These are phyloP conservation scores for Phytophthora sansomeana DNA, from an alignment of 352 stramenopile genomes.

Conservation along the genomic window DNA sequence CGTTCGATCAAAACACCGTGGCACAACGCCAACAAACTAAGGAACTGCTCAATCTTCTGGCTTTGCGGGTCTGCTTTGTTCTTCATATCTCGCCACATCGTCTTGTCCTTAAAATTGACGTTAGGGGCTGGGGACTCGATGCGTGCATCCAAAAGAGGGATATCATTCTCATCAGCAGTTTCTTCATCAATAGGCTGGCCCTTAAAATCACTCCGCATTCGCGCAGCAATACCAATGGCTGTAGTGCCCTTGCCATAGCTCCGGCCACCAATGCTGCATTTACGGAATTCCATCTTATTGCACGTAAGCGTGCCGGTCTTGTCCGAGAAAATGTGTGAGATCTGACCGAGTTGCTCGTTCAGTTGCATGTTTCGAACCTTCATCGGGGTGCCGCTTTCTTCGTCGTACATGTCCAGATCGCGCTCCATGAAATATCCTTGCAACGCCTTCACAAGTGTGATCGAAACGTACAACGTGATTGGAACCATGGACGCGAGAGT, in stretches of 20 bases:
- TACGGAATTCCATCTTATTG: conserved; percentile 93
- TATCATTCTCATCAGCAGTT: conserved; percentile 44
- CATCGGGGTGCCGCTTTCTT: conserved; percentile 71
- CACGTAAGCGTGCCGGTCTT: conserved; percentile 90
- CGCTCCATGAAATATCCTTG: conserved; percentile 90
- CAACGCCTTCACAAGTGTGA: conserved; percentile 90
- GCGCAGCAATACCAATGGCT: conserved; percentile 76
- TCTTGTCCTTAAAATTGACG: conserved; percentile 85
- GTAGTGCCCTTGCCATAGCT: conserved; percentile 89
- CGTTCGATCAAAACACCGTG: conserved; percentile 98
- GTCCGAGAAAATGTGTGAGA: conserved; percentile 98
- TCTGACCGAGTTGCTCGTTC: conserved; percentile 89
- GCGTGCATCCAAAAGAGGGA: conserved; percentile 38
- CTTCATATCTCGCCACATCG: conserved; percentile 66
- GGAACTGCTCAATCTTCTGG: conserved; percentile 83
- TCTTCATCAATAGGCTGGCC: conserved; percentile 54
- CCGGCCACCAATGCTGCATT: conserved; percentile 82
- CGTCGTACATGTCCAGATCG: conserved; percentile 90
- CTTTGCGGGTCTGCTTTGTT: conserved; percentile 45
- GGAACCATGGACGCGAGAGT: conserved; percentile 87
- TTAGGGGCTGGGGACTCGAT: conserved; percentile 51
- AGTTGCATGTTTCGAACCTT: conserved; percentile 88
- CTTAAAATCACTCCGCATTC: conserved; percentile 72
- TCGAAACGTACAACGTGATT: conserved; percentile 90
- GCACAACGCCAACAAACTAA: conserved; percentile 88